Conservation (phyloP, 2,329 filamentous ascomycete species). For the Onygenales sp. region DNA sequence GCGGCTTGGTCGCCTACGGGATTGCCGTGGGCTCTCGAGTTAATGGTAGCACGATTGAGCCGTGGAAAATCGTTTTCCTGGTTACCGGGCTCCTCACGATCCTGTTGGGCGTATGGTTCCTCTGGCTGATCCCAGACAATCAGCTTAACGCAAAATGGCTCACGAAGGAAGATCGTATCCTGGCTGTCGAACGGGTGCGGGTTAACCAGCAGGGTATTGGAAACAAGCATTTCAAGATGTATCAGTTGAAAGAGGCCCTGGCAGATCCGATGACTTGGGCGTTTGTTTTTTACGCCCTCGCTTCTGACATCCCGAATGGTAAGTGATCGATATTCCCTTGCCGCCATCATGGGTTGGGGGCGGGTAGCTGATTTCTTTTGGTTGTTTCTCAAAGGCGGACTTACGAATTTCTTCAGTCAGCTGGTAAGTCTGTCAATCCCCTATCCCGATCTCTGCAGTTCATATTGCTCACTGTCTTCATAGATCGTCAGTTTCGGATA, state of each 20-base stretch:
- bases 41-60: slow-evolving; percentile 48
- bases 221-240: slow-evolving; percentile 58
- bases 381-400: slow-evolving; percentile 36
- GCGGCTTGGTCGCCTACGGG: slow-evolving; percentile 54
- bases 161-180: slow-evolving; percentile 54
- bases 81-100: slow-evolving; percentile 45
- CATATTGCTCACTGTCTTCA: slow-evolving; percentile 17
- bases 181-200: slow-evolving; percentile 62
- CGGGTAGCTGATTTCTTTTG: neutral
- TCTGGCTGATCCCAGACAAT: slow-evolving; percentile 48
- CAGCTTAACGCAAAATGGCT: slow-evolving; percentile 55
- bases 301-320: slow-evolving; percentile 51
- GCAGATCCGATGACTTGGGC: slow-evolving; percentile 52
- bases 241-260: slow-evolving; percentile 54
- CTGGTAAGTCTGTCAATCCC: slow-evolving; percentile 21
- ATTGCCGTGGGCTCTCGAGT: slow-evolving; percentile 48
- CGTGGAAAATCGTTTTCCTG: slow-evolving; percentile 57
- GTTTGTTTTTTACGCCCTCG: slow-evolving; percentile 48
- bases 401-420: slow-evolving; percentile 49
- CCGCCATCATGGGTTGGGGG: neutral
- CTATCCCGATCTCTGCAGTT: slow-evolving; percentile 18
- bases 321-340: slow-evolving; percentile 6
- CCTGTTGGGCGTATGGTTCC: slow-evolving; percentile 39
- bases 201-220: slow-evolving; percentile 68
- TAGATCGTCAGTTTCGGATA: slow-evolving; percentile 55